These are phyloP conservation scores for Tremella mesenterica DNA, from an alignment of 768 basidiomycete genomes.

Conservation along the genomic window DNA sequence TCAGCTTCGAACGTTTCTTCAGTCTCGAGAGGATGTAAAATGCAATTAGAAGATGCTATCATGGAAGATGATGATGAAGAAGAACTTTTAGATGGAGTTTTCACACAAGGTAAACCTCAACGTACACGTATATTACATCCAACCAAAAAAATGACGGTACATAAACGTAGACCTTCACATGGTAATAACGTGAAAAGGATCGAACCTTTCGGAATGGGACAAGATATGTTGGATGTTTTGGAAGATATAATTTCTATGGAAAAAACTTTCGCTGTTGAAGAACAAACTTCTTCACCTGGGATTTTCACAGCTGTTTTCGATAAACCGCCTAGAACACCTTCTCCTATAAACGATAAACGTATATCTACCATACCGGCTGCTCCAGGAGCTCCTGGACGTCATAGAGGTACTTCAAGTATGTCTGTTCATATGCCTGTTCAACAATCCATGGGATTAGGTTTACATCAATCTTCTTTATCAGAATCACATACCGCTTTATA, in stretches of 20 bases:
- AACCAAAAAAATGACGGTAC: not conserved
- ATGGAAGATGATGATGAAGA: constrained; percentile 37
- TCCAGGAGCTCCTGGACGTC: constrained; percentile 26
- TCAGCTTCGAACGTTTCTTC: constrained; percentile 18
- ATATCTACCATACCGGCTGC: constrained; percentile 3
- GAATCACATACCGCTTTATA: constrained; percentile 37
- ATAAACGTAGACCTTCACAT: not conserved
- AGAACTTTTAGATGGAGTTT: constrained; percentile 17
- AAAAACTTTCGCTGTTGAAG: constrained; percentile 33
- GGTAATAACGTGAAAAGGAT: constrained; percentile 6
- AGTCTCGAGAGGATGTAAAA: constrained; percentile 15
- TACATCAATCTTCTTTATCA: constrained; percentile 34
- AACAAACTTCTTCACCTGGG: constrained; percentile 7
- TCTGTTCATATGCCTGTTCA: constrained; percentile 1
- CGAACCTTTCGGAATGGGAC: constrained; percentile 33
- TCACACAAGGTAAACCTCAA: not conserved
- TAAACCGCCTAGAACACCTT: constrained; percentile 28
- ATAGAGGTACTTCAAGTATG: not conserved
- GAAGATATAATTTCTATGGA: constrained; percentile 44
- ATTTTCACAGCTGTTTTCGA: constrained; percentile 27
- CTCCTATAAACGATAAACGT: constrained; percentile 10
- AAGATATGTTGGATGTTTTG: constrained; percentile 42
- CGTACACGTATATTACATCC: constrained; percentile 1
- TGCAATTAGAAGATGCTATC: constrained; percentile 24
- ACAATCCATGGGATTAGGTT: constrained; percentile 20